Percentiles rank a stretch among this genome's conserved stretches.
phyloP scores from a whole-genome alignment of 345 rosid species.

The Litchi chinensis region DNA sequence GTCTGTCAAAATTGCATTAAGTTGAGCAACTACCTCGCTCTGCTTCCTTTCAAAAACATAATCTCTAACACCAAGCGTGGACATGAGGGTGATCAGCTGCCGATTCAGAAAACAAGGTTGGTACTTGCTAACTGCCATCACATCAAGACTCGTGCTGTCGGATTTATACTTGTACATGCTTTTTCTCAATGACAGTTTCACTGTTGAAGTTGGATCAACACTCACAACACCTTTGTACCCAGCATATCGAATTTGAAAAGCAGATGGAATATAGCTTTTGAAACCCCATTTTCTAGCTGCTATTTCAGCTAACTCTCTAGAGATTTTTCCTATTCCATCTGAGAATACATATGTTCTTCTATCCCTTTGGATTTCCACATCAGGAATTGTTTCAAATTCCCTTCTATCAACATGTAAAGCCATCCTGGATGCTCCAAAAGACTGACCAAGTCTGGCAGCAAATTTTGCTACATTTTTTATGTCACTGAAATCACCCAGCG shows the following conservation, averaged over 20 bases:
- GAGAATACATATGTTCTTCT: constrained; percentile 37
- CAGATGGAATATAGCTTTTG: constrained; percentile 35
- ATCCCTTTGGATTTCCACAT: constrained; percentile 23
- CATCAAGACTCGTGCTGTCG: constrained; percentile 38
- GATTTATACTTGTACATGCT: constrained; percentile 52
- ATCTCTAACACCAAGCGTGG: constrained; percentile 45
- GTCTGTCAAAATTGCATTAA: constrained; percentile 40
- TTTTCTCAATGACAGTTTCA: constrained; percentile 44
- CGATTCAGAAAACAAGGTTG: constrained; percentile 51
- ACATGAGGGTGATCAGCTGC: constrained; percentile 46
- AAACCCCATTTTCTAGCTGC: constrained; percentile 44
- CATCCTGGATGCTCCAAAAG: constrained; percentile 51
- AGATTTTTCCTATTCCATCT: constrained; percentile 60
- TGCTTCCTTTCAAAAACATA: constrained; percentile 40
- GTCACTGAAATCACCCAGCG: constrained; percentile 40
- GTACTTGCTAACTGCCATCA: constrained; percentile 45
- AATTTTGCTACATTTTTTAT: constrained; percentile 51
- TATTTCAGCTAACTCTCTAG: constrained; percentile 33
- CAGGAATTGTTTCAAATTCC: constrained; percentile 42
- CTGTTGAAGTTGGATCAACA: constrained; percentile 43
- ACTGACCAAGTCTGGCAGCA: constrained; percentile 56
- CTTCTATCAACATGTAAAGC: constrained; percentile 32
- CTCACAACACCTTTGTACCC: constrained; percentile 62
- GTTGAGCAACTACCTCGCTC: constrained; percentile 37
- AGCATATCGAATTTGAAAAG: constrained; percentile 55